Percentiles rank a stretch among this genome's conserved stretches.
phyloP scores from a whole-genome alignment of 2,329 filamentous ascomycete species.

The Colletotrichum phormii region DNA sequence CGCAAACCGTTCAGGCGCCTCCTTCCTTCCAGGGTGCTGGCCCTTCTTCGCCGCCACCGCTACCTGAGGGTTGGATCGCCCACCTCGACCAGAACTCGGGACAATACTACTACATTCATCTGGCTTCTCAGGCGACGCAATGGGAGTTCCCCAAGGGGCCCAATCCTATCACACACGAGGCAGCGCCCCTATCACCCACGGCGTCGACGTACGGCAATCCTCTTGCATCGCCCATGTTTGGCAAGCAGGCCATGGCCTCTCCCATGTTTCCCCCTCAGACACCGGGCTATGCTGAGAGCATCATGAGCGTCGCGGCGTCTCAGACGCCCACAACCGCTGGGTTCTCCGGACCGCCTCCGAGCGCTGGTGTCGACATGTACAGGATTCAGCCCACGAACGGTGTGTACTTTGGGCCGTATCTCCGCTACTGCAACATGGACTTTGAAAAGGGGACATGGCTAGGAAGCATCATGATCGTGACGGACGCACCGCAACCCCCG shows the following conservation, averaged over 20 bases:
- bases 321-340: slow-evolving; percentile 82
- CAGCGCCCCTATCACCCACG: slow-evolving; percentile 84
- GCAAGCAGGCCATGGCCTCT: slow-evolving; percentile 78
- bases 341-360: slow-evolving; percentile 89
- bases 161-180: slow-evolving; percentile 86
- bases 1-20: slow-evolving; percentile 49
- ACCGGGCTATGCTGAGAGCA: slow-evolving; percentile 86
- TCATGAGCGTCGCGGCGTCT: slow-evolving; percentile 82
- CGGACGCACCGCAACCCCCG: slow-evolving; percentile 89
- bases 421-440: slow-evolving; percentile 98
- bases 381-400: slow-evolving; percentile 93
- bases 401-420: slow-evolving; percentile 96
- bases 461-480: slow-evolving; percentile 93
- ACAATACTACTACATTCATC: slow-evolving; percentile 98
- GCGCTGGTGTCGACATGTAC: slow-evolving; percentile 92
- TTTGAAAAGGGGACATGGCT: slow-evolving; percentile 90
- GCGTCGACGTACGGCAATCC: slow-evolving; percentile 82
- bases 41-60: slow-evolving; percentile 87
- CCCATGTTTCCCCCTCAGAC: slow-evolving; percentile 87
- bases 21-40: slow-evolving; percentile 59
- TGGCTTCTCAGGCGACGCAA: slow-evolving; percentile 94
- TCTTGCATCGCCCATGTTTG: slow-evolving; percentile 75
- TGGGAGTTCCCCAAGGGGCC: slow-evolving; percentile 99
- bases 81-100: slow-evolving; percentile 95
- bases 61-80: slow-evolving; percentile 98